Conservation (phyloP, 2,329 filamentous ascomycete genomes). For the Endoconidiophora laricicola region DNA sequence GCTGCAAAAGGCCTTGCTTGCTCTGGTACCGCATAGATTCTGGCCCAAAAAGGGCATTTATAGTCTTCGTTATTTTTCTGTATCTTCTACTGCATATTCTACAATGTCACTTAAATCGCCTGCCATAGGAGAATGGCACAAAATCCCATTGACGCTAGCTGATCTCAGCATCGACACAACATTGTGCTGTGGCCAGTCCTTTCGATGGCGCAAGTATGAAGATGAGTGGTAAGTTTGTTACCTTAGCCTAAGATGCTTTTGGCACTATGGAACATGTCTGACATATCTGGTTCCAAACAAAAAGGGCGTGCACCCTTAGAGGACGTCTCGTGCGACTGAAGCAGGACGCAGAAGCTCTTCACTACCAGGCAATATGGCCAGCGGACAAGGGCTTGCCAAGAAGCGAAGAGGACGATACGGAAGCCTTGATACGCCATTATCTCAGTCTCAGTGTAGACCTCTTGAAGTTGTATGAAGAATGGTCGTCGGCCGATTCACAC, state of each 20-base stretch:
- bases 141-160: slow-evolving; percentile 62
- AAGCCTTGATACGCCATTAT: slow-evolving; percentile 63
- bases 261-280: not conserved
- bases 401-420: slow-evolving; percentile 43
- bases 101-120: slow-evolving; percentile 5
- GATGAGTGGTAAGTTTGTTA: slow-evolving; percentile 54
- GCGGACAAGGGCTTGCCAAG: slow-evolving; percentile 11
- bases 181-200: slow-evolving; percentile 86
- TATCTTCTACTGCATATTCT: not conserved
- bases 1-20: no score
- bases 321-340: slow-evolving; percentile 72
- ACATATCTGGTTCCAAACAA: not conserved
- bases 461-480: slow-evolving; percentile 61
- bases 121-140: slow-evolving; percentile 44
- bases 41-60: no score
- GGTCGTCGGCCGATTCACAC: slow-evolving; percentile 72
- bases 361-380: slow-evolving; percentile 60
- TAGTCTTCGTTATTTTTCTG: not conserved
- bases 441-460: slow-evolving; percentile 74
- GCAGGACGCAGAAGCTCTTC: slow-evolving; percentile 62
- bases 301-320: slow-evolving; percentile 63
- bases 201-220: slow-evolving; percentile 77
- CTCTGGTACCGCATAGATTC: no score
- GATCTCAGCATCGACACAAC: slow-evolving; percentile 93
- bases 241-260: not conserved